Evolutionary conservation across 1,139 yeast species (phyloP).

Genomic region (Debaryomycetaceae sp.): DNA sequence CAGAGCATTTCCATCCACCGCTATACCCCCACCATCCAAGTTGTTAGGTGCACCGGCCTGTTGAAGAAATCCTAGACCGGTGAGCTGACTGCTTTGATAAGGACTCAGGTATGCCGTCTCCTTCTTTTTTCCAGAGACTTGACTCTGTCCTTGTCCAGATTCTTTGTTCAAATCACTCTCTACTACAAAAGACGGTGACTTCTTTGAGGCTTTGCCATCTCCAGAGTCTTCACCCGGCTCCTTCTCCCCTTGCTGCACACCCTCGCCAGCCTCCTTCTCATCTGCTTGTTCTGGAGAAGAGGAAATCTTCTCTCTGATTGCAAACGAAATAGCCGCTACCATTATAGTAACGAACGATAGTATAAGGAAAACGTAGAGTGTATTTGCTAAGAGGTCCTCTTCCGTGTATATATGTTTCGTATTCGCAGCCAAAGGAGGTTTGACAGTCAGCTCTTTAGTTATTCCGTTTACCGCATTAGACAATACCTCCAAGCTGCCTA

Average conservation of each 20-base stretch:
- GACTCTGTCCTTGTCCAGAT: background rate
- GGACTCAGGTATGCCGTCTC: background rate
- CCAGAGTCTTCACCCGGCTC: background rate
- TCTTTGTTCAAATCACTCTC: background rate
- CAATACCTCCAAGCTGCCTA: background rate
- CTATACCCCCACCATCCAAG: background rate
- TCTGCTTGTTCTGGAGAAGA: slow-evolving; percentile 1
- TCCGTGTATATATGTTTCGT: background rate
- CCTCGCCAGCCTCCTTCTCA: background rate
- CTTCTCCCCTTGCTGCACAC: background rate
- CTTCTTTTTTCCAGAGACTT: too few relatives aligned
- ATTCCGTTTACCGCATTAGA: background rate
- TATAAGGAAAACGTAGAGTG: slow-evolving; percentile 3
- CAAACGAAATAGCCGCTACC: slow-evolving; percentile 2
- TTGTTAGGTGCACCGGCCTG: background rate
- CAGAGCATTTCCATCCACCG: background rate
- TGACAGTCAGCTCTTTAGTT: background rate
- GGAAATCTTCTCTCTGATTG: slow-evolving; percentile 1
- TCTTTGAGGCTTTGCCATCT: background rate
- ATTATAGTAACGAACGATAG: slow-evolving; percentile 2
- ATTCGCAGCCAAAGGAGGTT: background rate
- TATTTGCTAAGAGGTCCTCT: slow-evolving; percentile 1
- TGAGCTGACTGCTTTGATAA: background rate
- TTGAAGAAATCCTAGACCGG: slow-evolving; percentile 1
- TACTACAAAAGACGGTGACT: background rate